Evolutionary conservation across 257 asterid genomes (phyloP), one percentile per base, ranked within the genome.

Genomic region (Striga asiatica): DNA sequence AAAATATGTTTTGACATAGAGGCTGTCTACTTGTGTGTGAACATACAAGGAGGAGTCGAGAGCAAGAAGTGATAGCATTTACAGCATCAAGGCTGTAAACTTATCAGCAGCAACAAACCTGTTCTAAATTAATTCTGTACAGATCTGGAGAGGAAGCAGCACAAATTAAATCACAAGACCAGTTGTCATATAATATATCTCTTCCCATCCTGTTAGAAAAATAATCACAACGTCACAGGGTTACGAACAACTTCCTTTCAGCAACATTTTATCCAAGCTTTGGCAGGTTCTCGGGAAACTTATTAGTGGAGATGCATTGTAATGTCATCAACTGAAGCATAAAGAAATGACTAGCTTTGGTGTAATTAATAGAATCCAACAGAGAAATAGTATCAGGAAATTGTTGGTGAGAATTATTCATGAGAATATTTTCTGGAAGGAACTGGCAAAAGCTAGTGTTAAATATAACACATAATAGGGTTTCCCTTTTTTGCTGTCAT

Each of bases 111-210:
- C 50, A 60, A n/a, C 71, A 67, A 64, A 89, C 98, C 98, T 83
- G 95, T 66, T 87, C 96, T 37, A 91, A 66, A 59, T 91, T 91
- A 64, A 91, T 91, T 79, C 98, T 84, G 64, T 91, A 91, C 24
- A 91, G 77, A 58, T 91, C 96, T 41, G 98, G 95, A 50, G 98
- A 91, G 14, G 98, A 91, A 58, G 98, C 96, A 45, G 98, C 98
- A 74, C 98, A 91, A 31, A 87, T 56, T 69, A 91, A 56, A 75
- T 91, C 96, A 76, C 98, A 87, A n/a, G 93, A 87, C 98, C 96
- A 87, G 71, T 74, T 41, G 75, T 91, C 96, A 68, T 87, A 91
- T 43, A 81, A 78, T 62, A 91, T 66, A 77, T 91, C 96, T 71
- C 96, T 80, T 56, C 98, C 98, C 98, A 87, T 91, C 83, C 98